Evolutionary conservation across 176 grass and related monocot species (phyloP).

Genomic region (Tillandsia leiboldiana): DNA sequence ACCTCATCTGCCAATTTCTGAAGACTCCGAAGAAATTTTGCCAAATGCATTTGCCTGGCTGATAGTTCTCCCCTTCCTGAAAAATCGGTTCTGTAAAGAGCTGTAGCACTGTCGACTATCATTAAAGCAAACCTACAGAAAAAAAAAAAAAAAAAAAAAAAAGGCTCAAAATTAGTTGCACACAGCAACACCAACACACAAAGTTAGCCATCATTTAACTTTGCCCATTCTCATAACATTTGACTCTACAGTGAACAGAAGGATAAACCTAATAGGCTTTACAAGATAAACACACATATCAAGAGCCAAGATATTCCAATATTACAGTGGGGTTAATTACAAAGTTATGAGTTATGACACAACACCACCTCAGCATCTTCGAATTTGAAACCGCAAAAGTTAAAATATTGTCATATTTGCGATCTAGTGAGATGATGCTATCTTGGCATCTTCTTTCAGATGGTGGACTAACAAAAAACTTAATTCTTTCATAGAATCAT

Average conservation of each 20-base stretch:
- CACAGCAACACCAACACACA: constrained; percentile 2
- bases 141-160: constrained; percentile 4
- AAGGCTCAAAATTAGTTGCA: too few species aligned
- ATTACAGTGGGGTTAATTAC: too few species aligned
- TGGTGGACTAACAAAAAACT: too few species aligned
- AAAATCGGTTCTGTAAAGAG: constrained; percentile 93
- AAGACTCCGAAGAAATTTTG: constrained; percentile 89
- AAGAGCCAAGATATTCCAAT: background rate
- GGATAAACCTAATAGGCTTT: background rate
- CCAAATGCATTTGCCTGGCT: constrained; percentile 94
- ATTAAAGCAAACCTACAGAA: constrained; percentile 84
- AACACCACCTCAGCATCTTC: too few species aligned
- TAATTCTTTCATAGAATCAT: too few species aligned
- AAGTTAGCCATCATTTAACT: background rate
- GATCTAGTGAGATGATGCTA: too few species aligned
- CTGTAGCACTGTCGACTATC: constrained; percentile 93
- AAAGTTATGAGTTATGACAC: too few species aligned
- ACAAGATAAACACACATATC: constrained; percentile 1
- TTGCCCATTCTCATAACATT: background rate
- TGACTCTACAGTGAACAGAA: constrained; percentile 9
- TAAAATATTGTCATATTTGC: too few species aligned
- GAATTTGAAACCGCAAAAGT: too few species aligned
- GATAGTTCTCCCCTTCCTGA: constrained; percentile 91
- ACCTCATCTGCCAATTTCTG: constrained; percentile 93
- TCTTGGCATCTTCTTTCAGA: too few species aligned